Base-by-base conservation (phyloP, 106 monocot species). In the Allium cepa region DNA sequence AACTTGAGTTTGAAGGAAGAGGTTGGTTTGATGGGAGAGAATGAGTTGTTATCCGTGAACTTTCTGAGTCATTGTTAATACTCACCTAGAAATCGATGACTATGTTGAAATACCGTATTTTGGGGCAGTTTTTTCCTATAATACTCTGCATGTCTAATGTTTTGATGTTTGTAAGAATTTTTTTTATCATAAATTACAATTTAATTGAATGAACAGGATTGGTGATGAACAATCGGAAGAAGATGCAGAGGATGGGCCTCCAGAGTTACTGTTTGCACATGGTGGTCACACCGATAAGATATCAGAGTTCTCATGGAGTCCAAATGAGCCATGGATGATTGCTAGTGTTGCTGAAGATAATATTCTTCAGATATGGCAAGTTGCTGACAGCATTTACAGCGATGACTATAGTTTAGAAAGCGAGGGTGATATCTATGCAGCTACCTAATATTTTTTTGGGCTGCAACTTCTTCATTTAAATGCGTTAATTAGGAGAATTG, bases 261-360 rank as follows among this genome's bases (percentile, higher is more conserved):
- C 96, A 2, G 96, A 97, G 75, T 86, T 97, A 50, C 79, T 97
- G 26, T 97, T 97, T 63, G 78, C 69, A 10, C 96, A 97, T 63
- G 88, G 92, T 11, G 96, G 96, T 16, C 96, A 97, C 81, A 97
- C 88, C 7, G 80, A 71, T 46, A 86, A 87, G 64, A 92, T 97
- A 47, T 89, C 96, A 0, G 96, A 97, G 72, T 88, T 97, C 61
- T 92, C 96, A 47, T 97, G 96, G 96, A 92, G 75, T 72, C 80
- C 80, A 9, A 68, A 28, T 14, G 76, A 84, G 73, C 81, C 89
- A 49, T 89, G 86, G 96, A 82, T 92, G 68, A 78, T 97, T 63
- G 80, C 89, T 63, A 97, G 92, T 59, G 92, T 97, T 13, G 92
- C 86, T 0, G 96, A 97, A 74, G 88, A 97, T 77, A 97, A 97